Conservation (phyloP, 139 green algal genomes). For the Chara braunii region DNA sequence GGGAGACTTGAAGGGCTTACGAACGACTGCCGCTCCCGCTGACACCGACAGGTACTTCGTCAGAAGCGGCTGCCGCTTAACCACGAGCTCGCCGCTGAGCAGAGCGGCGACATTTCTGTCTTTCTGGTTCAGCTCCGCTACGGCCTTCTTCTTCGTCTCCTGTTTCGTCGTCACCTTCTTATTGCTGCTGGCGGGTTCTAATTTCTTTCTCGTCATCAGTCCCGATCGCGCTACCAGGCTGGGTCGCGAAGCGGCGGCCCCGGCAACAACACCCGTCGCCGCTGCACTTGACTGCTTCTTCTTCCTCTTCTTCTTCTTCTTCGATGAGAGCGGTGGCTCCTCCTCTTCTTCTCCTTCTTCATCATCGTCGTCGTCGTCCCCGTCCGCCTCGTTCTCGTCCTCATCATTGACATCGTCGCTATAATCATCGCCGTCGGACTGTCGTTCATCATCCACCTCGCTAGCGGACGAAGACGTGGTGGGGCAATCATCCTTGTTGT, state of each 20-base stretch:
- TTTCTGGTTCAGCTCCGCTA: no score
- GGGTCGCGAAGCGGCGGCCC: neutral
- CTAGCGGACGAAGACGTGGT: neutral
- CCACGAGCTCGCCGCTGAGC: constrained; percentile 26
- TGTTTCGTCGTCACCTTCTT: no score
- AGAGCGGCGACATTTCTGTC: neutral
- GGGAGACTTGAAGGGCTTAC: constrained; percentile 28
- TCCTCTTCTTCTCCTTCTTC: neutral
- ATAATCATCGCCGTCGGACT: neutral
- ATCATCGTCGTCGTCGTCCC: no score
- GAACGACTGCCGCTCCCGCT: constrained; percentile 21
- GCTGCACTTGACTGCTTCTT: neutral
- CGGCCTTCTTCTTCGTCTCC: no score
- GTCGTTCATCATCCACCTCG: neutral
- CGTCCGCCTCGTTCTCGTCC: neutral
- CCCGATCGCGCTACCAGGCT: neutral
- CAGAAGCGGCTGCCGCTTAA: constrained; percentile 18
- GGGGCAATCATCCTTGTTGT: neutral
- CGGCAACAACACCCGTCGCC: neutral
- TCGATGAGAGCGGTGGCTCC: neutral
- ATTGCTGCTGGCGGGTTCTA: neutral
- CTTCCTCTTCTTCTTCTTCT: neutral
- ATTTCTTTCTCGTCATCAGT: neutral
- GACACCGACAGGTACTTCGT: constrained; percentile 25
- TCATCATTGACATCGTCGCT: neutral